These are phyloP conservation scores for Rhodotorula graminis DNA, from an alignment of 768 basidiomycete species.

Conservation along the genomic window DNA sequence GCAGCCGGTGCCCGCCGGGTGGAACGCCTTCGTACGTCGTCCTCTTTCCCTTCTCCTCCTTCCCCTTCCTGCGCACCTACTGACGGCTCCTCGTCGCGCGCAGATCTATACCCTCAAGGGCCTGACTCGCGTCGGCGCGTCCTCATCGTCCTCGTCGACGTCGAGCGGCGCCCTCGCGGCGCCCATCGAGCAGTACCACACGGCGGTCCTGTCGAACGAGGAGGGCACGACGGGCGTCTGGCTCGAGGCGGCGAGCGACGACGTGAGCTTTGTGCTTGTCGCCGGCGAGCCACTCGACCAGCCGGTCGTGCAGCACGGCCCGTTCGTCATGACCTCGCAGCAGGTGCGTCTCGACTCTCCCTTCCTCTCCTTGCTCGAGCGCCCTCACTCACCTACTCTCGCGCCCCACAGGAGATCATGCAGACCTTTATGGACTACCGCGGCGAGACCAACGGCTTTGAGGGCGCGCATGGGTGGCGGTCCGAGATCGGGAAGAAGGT, in stretches of 20 bases:
- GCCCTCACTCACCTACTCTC: conserved; percentile 60
- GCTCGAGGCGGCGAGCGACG: conserved; percentile 55
- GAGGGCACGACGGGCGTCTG: conserved; percentile 63
- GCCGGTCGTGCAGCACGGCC: conserved; percentile 62
- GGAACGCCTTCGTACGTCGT: conserved; percentile 75
- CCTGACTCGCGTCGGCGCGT: conserved; percentile 56
- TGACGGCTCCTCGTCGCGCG: no score
- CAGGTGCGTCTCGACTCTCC: conserved; percentile 27
- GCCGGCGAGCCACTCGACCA: conserved; percentile 87
- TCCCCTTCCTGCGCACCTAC: not conserved
- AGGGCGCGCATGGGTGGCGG: conserved; percentile 74
- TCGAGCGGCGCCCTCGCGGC: conserved; percentile 19
- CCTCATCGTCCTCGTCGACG: conserved; percentile 45
- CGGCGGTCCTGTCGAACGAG: conserved; percentile 70
- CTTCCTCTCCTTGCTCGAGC: conserved; percentile 53
- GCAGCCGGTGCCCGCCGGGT: conserved; percentile 79
- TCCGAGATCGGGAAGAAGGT: conserved; percentile 52
- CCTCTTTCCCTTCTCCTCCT: not conserved
- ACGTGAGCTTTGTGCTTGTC: conserved; percentile 70
- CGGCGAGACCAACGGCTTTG: conserved; percentile 59
- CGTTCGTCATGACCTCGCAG: conserved; percentile 18
- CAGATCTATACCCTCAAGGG: conserved; percentile 61
- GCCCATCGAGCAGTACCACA: conserved; percentile 63
- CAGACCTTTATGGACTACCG: conserved; percentile 74
- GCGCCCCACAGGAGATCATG: conserved; percentile 57